These are phyloP conservation scores for Juglanconis juglandina DNA, from an alignment of 2,329 filamentous ascomycete species.

Conservation along the genomic window DNA sequence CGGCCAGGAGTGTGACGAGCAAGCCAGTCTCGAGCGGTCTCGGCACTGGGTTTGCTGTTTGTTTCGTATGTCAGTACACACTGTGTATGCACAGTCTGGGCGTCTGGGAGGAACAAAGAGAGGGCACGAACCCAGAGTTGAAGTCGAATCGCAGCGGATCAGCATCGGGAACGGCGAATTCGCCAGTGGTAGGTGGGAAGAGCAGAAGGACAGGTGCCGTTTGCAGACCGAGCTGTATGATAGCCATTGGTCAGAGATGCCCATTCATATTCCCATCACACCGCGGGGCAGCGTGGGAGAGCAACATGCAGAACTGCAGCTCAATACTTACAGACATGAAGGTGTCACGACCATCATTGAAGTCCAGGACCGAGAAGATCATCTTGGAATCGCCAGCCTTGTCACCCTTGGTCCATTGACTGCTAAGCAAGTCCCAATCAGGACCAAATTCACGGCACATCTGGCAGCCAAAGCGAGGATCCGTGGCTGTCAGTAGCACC, in stretches of 20 bases:
- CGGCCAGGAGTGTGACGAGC: slow-evolving; percentile 72
- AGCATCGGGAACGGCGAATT: slow-evolving; percentile 66
- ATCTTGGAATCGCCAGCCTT: slow-evolving; percentile 69
- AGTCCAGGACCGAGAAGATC: slow-evolving; percentile 83
- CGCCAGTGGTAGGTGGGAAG: slow-evolving; percentile 81
- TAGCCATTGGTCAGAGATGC: neutral
- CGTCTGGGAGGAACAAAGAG: neutral
- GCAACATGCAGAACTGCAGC: too few species aligned
- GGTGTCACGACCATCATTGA: slow-evolving; percentile 74
- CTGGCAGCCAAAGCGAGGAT: slow-evolving; percentile 76
- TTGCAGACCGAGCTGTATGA: slow-evolving; percentile 76
- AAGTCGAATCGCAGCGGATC: slow-evolving; percentile 84
- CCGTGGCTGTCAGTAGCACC: slow-evolving; percentile 82
- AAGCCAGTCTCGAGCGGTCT: slow-evolving; percentile 77
- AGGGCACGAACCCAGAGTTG: slow-evolving; percentile 61
- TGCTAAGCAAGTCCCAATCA: slow-evolving; percentile 84
- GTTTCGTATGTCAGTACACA: neutral
- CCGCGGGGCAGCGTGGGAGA: neutral
- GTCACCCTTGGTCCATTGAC: slow-evolving; percentile 84
- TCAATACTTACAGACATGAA: slow-evolving; percentile 72
- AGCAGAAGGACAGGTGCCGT: slow-evolving; percentile 87
- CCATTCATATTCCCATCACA: neutral
- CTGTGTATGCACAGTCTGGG: neutral
- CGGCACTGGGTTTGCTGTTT: slow-evolving; percentile 68
- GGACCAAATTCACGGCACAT: slow-evolving; percentile 89